Conservation (phyloP, 2,329 filamentous ascomycete species). For the Pseudohalonectria lignicola region DNA sequence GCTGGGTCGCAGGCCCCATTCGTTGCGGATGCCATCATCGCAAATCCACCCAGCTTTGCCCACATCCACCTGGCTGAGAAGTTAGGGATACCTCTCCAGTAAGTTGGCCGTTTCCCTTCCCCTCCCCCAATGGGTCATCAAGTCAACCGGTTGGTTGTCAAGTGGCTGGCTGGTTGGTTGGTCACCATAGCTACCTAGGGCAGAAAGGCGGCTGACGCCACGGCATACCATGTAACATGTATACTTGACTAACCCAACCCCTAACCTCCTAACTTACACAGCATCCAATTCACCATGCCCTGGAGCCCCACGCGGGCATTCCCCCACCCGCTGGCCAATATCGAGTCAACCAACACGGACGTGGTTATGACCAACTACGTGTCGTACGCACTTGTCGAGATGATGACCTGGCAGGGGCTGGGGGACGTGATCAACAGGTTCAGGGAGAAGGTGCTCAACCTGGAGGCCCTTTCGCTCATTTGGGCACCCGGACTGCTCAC, state of each 20-base stretch:
- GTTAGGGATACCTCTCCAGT: constrained; percentile 53
- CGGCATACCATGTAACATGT: too few relatives aligned
- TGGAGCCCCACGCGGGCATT: constrained; percentile 54
- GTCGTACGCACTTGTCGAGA: constrained; percentile 67
- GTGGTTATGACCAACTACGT: constrained; percentile 66
- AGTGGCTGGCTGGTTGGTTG: too few relatives aligned
- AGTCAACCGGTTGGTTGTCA: too few relatives aligned
- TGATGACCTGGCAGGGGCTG: constrained; percentile 83
- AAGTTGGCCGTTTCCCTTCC: too few relatives aligned
- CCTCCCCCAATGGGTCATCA: too few relatives aligned
- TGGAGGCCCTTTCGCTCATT: constrained; percentile 63
- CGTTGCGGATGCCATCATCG: constrained; percentile 55
- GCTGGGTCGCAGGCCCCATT: constrained; percentile 33
- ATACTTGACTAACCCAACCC: constrained; percentile 46
- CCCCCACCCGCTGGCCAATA: constrained; percentile 66
- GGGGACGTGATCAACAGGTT: constrained; percentile 71
- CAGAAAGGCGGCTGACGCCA: too few relatives aligned
- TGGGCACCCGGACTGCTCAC: constrained; percentile 67
- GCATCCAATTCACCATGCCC: too few relatives aligned
- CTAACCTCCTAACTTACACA: too few relatives aligned
- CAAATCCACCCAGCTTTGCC: constrained; percentile 56
- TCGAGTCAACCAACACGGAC: constrained; percentile 64
- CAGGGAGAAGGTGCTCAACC: constrained; percentile 51
- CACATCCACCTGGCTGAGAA: constrained; percentile 56
- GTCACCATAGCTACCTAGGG: too few relatives aligned